Evolutionary conservation across 805 yeast genomes (phyloP), one percentile per base, ranked within the genome.

Genomic region (Candida maltosa): DNA sequence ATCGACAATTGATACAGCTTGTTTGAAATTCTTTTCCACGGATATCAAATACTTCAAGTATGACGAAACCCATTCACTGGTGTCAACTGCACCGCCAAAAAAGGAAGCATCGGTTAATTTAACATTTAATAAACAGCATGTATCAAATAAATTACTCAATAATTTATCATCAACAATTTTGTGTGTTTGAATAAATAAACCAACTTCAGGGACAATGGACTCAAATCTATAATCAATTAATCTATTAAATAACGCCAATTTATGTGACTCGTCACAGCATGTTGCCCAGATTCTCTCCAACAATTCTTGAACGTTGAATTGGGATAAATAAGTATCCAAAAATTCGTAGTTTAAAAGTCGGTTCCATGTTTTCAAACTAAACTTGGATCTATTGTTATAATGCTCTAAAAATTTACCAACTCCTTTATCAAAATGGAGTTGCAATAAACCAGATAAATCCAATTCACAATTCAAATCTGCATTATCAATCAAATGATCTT

Each of bases 351-450:
- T 63, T 17, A 63, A 45, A 3, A 66, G 29, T 6, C 56, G 49
- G 3, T 39, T 44, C 62, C 70, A 60, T 3, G 72, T 65, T 5
- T 38, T 37, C 5, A 47, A 31, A 15, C 48, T 51, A 46, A 67
- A 67, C 6, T 49, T 48, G 25, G 48, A 52, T 0, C 69, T 69
- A n/a, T 51, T 49, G 8, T 42, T 40, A 40, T 63, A 61, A 4
- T 40, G 39, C 9, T 50, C 49, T 4, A 60, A 27, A 34, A 67
- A 67, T 34, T 38, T 41, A 6, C 37, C 35, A 2, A 41, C 31
- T 2, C 70, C 71, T 1, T 41, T 27, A 1, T 52, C 34, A 27
- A 51, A 51, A 37, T 59, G 52, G 5, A 58, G 46, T 26, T 46
- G 57, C 30, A 66, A 49, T 16, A 58, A 39, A 10, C 52, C 32